Conservation (phyloP, 2,329 filamentous ascomycete genomes). For the Myrmaecium sp. region DNA sequence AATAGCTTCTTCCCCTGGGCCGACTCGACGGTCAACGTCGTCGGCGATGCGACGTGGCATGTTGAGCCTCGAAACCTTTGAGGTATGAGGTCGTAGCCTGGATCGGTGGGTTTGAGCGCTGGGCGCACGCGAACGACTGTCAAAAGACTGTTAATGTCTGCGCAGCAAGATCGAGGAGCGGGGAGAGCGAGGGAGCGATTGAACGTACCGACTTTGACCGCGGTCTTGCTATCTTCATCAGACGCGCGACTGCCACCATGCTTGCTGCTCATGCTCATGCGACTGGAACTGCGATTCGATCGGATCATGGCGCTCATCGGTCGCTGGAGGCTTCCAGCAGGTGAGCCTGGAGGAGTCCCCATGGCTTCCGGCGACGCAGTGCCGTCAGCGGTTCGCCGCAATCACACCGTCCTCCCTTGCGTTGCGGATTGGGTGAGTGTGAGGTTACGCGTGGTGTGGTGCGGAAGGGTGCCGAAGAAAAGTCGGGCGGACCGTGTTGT, state of each 20-base stretch:
- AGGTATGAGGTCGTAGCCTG: slow-evolving; percentile 86
- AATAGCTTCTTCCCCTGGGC: slow-evolving; percentile 89
- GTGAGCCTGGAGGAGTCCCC: slow-evolving; percentile 20
- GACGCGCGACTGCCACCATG: slow-evolving; percentile 62
- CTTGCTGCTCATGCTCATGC: slow-evolving; percentile 71
- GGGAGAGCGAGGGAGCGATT: slow-evolving; percentile 3
- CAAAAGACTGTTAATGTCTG: slow-evolving; percentile 13
- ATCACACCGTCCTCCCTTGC: no score
- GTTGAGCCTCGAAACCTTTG: slow-evolving; percentile 88
- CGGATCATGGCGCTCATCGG: slow-evolving; percentile 71
- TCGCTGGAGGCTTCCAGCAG: slow-evolving; percentile 32
- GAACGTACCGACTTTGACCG: slow-evolving; percentile 86
- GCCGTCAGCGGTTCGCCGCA: slow-evolving; percentile 1
- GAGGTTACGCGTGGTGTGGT: no score
- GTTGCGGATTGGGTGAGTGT: no score
- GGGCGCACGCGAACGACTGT: slow-evolving; percentile 85
- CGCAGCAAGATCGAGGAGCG: slow-evolving; percentile 5
- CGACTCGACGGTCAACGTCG: slow-evolving; percentile 74
- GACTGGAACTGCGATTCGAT: slow-evolving; percentile 62
- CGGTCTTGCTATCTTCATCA: slow-evolving; percentile 77
- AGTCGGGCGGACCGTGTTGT: no score
- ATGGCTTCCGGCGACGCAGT: slow-evolving; percentile 4
- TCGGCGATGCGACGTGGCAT: slow-evolving; percentile 75
- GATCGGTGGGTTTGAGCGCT: slow-evolving; percentile 65
- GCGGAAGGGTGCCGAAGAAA: no score